Evolutionary conservation across 768 basidiomycete species (phyloP), one percentile per base, ranked within the genome.

Genomic region (Collybiopsis confluens): DNA sequence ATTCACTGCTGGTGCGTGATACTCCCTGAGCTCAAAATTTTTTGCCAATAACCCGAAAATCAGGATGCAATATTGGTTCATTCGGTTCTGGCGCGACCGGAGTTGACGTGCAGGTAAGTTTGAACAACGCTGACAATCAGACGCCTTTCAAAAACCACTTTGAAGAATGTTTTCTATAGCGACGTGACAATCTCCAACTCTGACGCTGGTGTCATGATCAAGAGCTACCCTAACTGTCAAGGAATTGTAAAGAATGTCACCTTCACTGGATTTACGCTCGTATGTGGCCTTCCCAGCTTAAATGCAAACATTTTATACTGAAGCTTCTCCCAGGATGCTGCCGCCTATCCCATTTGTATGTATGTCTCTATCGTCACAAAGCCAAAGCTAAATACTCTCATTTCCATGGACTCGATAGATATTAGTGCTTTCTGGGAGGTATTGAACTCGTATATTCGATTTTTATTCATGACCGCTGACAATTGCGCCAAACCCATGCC

Each of bases 1-100:
- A 37, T 61, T 26, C 18, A 64, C 59, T 27, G 59, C 61, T 5
- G 50, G 48, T 50, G 23, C 33, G 36, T 11, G 13, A 24, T 16
- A 5, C 7, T 11, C 15, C n/a, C 6, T 13, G 11, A 36, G 18
- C 2, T 49, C 10, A 9, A 20, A 15, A 23, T 13, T 20, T 23
- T 15, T 11, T 6, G 16, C 9, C 28, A 1, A 36, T 48, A n/a
- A 27, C 11, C 30, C 5, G 5, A n/a, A 35, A 10, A 11, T 5
- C 16, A 50, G 63, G 63, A 1, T 64, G 62, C 36, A 64, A 64
- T 46, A 60, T 64, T 9, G 63, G 63, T 7, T 59, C 57, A 2
- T 64, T 64, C 41, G 63, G 63, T 23, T 55, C 42, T 4, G 60
- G 59, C 35, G 45, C 59, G 41, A 62, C 60, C 2, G 54, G 60